Evolutionary conservation across 2,329 filamentous ascomycete species (phyloP).

Genomic region (Paecilomyces niveus): DNA sequence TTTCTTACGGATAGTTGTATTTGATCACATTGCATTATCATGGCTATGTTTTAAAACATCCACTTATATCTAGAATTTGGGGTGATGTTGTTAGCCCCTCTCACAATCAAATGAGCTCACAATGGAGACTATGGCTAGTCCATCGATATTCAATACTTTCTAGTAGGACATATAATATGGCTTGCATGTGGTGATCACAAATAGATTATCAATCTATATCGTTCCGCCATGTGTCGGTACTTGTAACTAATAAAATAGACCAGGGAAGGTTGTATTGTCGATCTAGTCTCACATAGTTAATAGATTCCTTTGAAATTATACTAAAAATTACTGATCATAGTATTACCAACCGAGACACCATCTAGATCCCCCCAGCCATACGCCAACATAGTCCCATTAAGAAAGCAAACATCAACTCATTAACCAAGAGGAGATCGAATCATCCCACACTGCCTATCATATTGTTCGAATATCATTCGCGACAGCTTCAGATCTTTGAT

Average conservation of each 20-base stretch:
- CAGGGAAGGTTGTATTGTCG: no score
- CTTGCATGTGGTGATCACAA: no score
- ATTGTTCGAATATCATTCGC: constrained; percentile 28
- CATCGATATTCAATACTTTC: no score
- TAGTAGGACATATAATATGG: no score
- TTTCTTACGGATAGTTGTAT: neutral
- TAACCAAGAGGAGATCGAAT: constrained; percentile 27
- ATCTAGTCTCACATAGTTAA: no score
- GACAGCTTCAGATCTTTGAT: constrained; percentile 29
- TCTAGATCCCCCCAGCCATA: neutral
- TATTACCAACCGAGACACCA: no score
- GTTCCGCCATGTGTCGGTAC: no score
- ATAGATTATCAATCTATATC: no score
- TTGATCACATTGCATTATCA: constrained; percentile 8
- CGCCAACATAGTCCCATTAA: neutral
- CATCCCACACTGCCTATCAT: constrained; percentile 28
- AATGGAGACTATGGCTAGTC: neutral
- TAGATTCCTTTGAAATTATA: no score
- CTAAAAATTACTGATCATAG: no score
- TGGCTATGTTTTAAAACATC: constrained; percentile 1
- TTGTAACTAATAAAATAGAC: no score
- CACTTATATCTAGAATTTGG: neutral
- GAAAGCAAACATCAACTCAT: neutral
- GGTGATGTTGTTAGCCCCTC: neutral
- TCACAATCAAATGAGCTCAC: neutral